These are phyloP conservation scores for Daldinia childiae DNA, from an alignment of 495 filamentous ascomycete species.

Conservation along the genomic window DNA sequence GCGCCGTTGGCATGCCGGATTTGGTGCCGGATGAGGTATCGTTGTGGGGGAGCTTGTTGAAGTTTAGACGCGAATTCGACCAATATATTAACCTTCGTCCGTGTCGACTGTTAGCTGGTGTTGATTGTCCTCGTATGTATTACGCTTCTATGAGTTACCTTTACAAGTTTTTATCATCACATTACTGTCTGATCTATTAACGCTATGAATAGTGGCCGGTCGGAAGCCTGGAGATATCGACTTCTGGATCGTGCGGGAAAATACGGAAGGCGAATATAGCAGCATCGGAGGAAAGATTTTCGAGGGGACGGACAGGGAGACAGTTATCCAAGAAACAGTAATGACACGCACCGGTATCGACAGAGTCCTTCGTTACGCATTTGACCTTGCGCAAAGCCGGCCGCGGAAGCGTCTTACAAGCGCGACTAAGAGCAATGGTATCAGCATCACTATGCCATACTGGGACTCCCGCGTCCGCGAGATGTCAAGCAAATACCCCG, in stretches of 20 bases:
- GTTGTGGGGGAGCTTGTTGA: conserved; percentile 68
- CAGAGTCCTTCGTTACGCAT: conserved; percentile 77
- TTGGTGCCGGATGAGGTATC: conserved; percentile 46
- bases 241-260: conserved; percentile 87
- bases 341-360: conserved; percentile 82
- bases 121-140: conserved; percentile 60
- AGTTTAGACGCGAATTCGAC: conserved; percentile 80
- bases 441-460: conserved; percentile 76
- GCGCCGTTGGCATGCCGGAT: conserved; percentile 48
- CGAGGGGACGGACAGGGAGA: conserved; percentile 74
- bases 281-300: conserved; percentile 48
- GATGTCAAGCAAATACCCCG: conserved; percentile 75
- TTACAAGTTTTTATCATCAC: too few species aligned
- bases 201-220: conserved; percentile 54
- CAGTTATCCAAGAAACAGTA: conserved; percentile 69
- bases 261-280: conserved; percentile 88
- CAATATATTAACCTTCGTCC: conserved; percentile 88
- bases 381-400: conserved; percentile 75
- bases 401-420: conserved; percentile 78
- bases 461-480: conserved; percentile 78
- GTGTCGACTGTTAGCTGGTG: conserved; percentile 80
- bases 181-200: background rate
- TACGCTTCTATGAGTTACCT: background rate
- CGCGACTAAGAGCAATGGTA: conserved; percentile 85
- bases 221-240: conserved; percentile 73